Evolutionary conservation across 2,329 filamentous ascomycete species (phyloP), one percentile per base, ranked within the genome.

Genomic region (Orbilia brochopaga): DNA sequence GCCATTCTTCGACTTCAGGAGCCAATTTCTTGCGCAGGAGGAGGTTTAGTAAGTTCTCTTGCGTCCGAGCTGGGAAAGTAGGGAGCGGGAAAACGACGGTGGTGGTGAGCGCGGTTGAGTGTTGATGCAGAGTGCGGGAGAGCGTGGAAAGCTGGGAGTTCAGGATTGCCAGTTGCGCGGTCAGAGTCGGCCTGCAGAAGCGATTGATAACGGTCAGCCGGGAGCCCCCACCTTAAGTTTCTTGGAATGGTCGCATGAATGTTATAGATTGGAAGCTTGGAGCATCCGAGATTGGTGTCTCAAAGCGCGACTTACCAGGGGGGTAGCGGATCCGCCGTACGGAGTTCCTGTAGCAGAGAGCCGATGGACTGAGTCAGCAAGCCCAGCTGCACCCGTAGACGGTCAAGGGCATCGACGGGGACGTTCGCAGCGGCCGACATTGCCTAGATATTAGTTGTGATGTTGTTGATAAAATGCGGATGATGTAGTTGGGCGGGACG

Each of bases 1-100:
- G 81, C 85, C 85, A 87, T 52, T 85, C 84, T 73, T 86, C 83
- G 2, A 84, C 83, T 48, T 79, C 78, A 1, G 84, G 83, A 54
- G 86, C 83, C 19, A 86, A 80, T 75, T 86, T 86, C 73, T 86
- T 87, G 48, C 85, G 82, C 44, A 86, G 78, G 1, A 87, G 79
- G 73, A 83, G 82, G 44, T 82, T 80, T 1, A 86, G 79, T 1
- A 83, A 80, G 55, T 78, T 78, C 75, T 79, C 77, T 27, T 82
- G 80, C 8, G 80, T 83, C 74, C 76, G 81, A 59, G 78, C 81
- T 19, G 79, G 85, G 79, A 81, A 86, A 76, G 79, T 79, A 1
- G 85, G 83, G 15, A 82, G 79, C 0, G 85, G 85, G 75, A 85
- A 85, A 24, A 82, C 82, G 76, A 86, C 83, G 30, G 85, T 80